Evolutionary conservation across 108 stramenopile genomes (phyloP).

Genomic region (Aurantiochytrium sp.): DNA sequence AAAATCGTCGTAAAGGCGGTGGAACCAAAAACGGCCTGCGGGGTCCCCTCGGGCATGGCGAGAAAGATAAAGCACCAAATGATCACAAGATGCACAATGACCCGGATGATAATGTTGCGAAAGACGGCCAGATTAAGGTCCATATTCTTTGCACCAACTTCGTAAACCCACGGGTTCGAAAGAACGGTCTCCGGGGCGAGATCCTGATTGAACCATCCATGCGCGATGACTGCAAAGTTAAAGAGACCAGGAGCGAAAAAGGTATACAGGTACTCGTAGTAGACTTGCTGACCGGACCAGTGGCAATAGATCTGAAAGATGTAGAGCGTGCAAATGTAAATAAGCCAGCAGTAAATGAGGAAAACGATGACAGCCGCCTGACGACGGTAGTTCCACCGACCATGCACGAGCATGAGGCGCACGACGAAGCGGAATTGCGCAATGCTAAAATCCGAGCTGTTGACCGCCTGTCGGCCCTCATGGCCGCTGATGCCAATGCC

Average conservation of each 20-base stretch:
- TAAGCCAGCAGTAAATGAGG: constrained; percentile 86
- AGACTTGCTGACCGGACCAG: not conserved
- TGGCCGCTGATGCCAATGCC: constrained; percentile 87
- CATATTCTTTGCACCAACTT: not conserved
- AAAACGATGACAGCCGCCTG: constrained; percentile 74
- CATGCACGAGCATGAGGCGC: constrained; percentile 80
- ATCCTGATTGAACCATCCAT: constrained; percentile 84
- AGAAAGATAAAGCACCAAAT: constrained; percentile 1
- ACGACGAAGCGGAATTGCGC: constrained; percentile 65
- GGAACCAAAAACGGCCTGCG: not conserved
- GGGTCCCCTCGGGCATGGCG: not conserved
- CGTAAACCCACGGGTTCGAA: not conserved
- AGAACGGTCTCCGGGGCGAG: constrained; percentile 61
- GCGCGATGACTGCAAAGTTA: constrained; percentile 67
- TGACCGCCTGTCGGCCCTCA: constrained; percentile 88
- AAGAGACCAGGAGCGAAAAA: constrained; percentile 53
- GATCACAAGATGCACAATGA: not conserved
- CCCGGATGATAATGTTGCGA: not conserved
- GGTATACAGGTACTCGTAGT: not conserved
- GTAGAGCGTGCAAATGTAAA: constrained; percentile 25
- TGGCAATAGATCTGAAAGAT: not conserved
- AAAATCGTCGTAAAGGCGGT: not conserved
- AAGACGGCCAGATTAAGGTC: not conserved
- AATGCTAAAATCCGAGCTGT: constrained; percentile 29
- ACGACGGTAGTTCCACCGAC: constrained; percentile 88